Conservation (phyloP, 225 moss, liverwort and hornwort genomes). For the Marchantia polymorpha region DNA sequence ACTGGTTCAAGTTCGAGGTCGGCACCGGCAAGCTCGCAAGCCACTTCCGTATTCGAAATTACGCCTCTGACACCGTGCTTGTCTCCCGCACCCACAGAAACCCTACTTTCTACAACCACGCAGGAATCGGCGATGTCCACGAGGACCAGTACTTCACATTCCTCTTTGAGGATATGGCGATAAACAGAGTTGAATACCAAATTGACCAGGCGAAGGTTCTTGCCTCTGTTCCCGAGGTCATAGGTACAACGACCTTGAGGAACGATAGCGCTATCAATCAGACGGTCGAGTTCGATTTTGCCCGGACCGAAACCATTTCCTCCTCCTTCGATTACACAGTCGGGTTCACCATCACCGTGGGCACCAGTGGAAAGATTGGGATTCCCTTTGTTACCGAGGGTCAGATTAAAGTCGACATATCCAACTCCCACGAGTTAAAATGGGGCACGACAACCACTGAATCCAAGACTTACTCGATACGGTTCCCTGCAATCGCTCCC, state of each 20-base stretch:
- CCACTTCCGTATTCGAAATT: too few relatives aligned
- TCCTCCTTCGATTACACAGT: not conserved
- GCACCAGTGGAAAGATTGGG: not conserved
- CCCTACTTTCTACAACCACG: not conserved
- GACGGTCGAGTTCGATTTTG: not conserved
- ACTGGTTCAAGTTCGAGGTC: not conserved
- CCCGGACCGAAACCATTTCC: not conserved
- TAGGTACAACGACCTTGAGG: not conserved
- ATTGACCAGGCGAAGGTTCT: not conserved
- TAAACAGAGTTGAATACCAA: not conserved
- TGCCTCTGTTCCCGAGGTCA: not conserved
- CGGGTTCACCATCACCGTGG: not conserved
- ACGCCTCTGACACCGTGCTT: not conserved
- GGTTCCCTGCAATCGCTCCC: not conserved
- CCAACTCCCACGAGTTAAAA: not conserved
- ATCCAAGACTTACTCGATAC: not conserved
- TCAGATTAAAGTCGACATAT: not conserved
- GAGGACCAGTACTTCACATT: not conserved
- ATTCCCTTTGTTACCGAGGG: not conserved
- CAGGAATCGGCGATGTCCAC: not conserved
- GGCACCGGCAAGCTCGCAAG: not conserved
- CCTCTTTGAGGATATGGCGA: not conserved
- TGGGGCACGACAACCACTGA: not conserved
- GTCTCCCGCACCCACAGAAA: not conserved
- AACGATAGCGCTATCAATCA: not conserved